Evolutionary conservation across 768 basidiomycete genomes (phyloP), one percentile per base, ranked within the genome.

Genomic region (Guyanaporus albipodus): DNA sequence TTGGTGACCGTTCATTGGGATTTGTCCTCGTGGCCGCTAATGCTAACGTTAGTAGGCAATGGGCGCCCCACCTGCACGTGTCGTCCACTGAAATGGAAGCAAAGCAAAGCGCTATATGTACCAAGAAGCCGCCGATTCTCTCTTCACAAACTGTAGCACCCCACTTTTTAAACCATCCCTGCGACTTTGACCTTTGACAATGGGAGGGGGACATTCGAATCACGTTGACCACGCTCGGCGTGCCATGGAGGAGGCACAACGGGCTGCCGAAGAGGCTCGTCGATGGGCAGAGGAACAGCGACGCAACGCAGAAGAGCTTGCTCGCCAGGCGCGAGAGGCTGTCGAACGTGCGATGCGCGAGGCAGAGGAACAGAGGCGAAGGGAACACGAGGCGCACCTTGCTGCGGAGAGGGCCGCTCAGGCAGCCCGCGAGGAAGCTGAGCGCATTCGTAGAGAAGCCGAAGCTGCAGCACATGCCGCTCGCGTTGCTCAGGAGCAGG

Each of bases 141-240:
- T 6, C 27, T 28, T 6, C 7, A 6, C 24, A 29, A 5, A 11
- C 29, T n/a, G n/a, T n/a, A n/a, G 4, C 9, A 22, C 33, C 24
- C 15, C 19, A 37, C 22, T 14, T 21, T 37, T 42, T 7, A 23
- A 21, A 14, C 36, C 19, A 15, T 6, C 8, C 2, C n/a, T 35
- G 22, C 22, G 14, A 8, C 36, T 12, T 14, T 9, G 23, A 22
- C 0, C 17, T 5, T 9, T 23, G 21, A 37, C 46, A 14, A 66
- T 66, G 62, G 64, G 64, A 11, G 62, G 56, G 17, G 49, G 51
- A 9, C 54, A 59, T n/a, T 64, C 63, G 9, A 56, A 32, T 19
- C 56, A 64, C 23, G 44, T 37, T 4, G 58, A 59, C 38, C 62
- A 54, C 1, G 48, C 57, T 9, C 61, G 64, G 54, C 44, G 24